Evolutionary conservation across 139 green algal genomes (phyloP).

Genomic region (Bryopsis sp.): DNA sequence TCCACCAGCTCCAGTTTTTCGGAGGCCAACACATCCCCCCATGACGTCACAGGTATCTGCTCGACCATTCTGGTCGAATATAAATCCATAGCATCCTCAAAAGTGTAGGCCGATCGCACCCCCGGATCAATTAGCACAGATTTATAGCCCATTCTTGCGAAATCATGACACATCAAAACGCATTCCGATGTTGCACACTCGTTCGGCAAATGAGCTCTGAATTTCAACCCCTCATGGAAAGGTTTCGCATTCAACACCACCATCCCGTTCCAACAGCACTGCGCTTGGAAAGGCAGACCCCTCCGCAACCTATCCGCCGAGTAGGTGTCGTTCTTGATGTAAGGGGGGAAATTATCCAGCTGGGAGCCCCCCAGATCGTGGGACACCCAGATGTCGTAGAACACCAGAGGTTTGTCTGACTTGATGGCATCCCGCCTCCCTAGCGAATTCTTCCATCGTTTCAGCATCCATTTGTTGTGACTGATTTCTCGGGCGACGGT

Average conservation of each 20-base stretch:
- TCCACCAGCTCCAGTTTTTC: not conserved
- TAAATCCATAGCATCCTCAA: not conserved
- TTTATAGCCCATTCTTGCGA: conserved; percentile 24
- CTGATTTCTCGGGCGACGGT: not conserved
- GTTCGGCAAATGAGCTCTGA: conserved; percentile 18
- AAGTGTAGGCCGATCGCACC: conserved; percentile 34
- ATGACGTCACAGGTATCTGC: not conserved
- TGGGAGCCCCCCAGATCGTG: conserved; percentile 31
- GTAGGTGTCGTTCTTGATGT: conserved; percentile 21
- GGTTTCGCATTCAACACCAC: conserved; percentile 34
- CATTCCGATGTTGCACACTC: conserved; percentile 49
- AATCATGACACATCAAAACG: conserved; percentile 48
- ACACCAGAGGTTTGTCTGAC: not conserved
- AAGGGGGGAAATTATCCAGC: conserved; percentile 27
- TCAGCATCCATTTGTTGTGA: not conserved
- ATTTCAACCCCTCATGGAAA: conserved; percentile 27
- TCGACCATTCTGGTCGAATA: not conserved
- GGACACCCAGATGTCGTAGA: conserved; percentile 47
- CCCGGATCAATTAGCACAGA: conserved; percentile 47
- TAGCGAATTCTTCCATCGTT: not conserved
- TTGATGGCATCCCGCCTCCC: not conserved
- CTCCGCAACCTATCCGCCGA: conserved; percentile 15
- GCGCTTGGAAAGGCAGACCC: conserved; percentile 37
- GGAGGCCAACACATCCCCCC: not conserved
- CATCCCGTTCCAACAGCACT: conserved; percentile 63